These are phyloP conservation scores for Echeveria elegans DNA, from an alignment of 164 flowering plant genomes.

Conservation along the genomic window DNA sequence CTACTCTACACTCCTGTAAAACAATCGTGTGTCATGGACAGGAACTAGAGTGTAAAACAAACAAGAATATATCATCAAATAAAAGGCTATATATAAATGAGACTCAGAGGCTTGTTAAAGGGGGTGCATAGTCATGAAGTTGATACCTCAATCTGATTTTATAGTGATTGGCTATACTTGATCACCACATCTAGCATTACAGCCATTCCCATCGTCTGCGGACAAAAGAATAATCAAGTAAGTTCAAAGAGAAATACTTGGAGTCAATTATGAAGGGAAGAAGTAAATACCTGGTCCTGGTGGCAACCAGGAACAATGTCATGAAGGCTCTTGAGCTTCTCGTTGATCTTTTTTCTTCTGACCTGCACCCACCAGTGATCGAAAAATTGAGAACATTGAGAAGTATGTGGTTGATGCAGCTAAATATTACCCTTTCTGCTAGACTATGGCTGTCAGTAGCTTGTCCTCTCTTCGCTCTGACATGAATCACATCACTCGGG, in stretches of 20 bases:
- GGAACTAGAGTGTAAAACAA: slow-evolving; percentile 32
- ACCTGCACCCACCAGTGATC: slow-evolving; percentile 24
- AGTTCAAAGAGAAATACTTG: too few relatives aligned
- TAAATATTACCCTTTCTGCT: slow-evolving; percentile 78
- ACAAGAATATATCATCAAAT: background rate
- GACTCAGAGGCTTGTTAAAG: background rate
- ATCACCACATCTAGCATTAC: slow-evolving; percentile 66
- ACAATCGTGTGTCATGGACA: too few relatives aligned
- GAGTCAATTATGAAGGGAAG: too few relatives aligned
- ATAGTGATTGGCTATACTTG: slow-evolving; percentile 44
- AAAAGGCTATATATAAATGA: background rate
- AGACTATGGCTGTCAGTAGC: slow-evolving; percentile 71
- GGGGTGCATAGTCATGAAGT: background rate
- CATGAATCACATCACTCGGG: slow-evolving; percentile 58
- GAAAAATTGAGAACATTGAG: too few relatives aligned
- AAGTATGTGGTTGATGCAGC: too few relatives aligned
- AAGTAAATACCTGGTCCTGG: too few relatives aligned
- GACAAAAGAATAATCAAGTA: background rate
- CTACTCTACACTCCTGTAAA: too few relatives aligned
- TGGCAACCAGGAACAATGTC: slow-evolving; percentile 68
- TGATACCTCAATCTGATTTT: slow-evolving; percentile 54
- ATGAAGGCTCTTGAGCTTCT: slow-evolving; percentile 46
- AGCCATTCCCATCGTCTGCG: slow-evolving; percentile 69
- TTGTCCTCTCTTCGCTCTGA: slow-evolving; percentile 69
- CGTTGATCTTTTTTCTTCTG: slow-evolving; percentile 61